Evolutionary conservation across 176 grass and related monocot species (phyloP), one percentile per base, ranked within the genome.

Genomic region (Typha latifolia): DNA sequence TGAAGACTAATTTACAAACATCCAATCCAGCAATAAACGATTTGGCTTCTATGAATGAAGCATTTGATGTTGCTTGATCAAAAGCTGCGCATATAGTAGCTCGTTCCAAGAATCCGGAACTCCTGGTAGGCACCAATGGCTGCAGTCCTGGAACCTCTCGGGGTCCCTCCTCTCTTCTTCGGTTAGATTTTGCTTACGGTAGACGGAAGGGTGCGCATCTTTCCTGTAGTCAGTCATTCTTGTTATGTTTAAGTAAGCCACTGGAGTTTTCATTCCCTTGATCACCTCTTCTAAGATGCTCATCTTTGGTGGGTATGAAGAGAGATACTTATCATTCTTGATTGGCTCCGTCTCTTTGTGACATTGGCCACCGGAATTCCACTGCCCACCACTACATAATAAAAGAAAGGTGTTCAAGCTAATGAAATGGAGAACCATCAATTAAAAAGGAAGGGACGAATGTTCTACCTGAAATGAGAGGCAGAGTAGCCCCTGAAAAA

Each of bases 161-260:
- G 85, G 85, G 1, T 72, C 70, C 62, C 77, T 81, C 57, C 82
- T 66, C 74, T 94, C 90, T 71, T 86, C 85, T 1, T 88, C 77
- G 1, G 67, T 81, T 12, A 83, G 66, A 56, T 86, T 78, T 70
- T 69, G 73, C 67, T 83, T 89, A 22, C 80, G 73, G 66, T 94
- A 99, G 66, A 99, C 50, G 1, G 95, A 99, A 26, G 86, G 86
- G 49, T 99, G 95, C 0, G 85, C 95, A 48, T 99, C 95, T 71
- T 99, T 99, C 78, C 89, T 82, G 26, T 99, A 99, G 80, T 99
- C 95, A 0, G 79, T 85, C 95, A 94, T 85, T 73, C 84, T 90
- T 32, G 89, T 99, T 72, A 99, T 81, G 69, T 94, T 99, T 61
- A 99, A 47, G 68, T 94, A 99, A 50, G 78, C 64, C 56, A 90